These are phyloP conservation scores for Calophaca sinica DNA, from an alignment of 306 rosid genomes.

Conservation along the genomic window DNA sequence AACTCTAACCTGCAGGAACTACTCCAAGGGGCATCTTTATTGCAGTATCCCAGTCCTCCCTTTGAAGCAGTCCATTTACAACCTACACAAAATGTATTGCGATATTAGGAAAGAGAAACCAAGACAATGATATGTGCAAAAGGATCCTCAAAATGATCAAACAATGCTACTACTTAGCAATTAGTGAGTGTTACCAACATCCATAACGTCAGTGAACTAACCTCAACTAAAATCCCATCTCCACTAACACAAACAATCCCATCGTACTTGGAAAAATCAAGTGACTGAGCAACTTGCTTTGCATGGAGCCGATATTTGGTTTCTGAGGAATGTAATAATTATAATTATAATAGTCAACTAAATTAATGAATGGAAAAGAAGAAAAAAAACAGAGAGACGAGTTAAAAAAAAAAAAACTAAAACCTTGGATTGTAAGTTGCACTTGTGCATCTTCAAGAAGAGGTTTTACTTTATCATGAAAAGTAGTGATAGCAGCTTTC, in stretches of 20 bases:
- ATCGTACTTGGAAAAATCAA: constrained; percentile 74
- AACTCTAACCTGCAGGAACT: constrained; percentile 88
- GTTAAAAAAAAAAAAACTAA: background rate
- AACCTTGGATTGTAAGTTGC: constrained; percentile 72
- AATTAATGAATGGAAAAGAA: background rate
- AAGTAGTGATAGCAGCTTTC: constrained; percentile 59
- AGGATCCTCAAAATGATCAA: background rate
- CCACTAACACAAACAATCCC: constrained; percentile 91
- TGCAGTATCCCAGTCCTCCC: constrained; percentile 82
- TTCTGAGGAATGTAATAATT: constrained; percentile 53
- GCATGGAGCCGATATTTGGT: constrained; percentile 82
- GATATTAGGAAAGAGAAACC: constrained; percentile 41
- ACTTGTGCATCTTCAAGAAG: constrained; percentile 73
- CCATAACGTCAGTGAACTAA: constrained; percentile 46
- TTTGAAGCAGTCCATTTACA: constrained; percentile 80
- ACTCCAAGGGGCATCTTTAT: constrained; percentile 88
- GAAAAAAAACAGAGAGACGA: background rate
- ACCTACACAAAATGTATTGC: constrained; percentile 68
- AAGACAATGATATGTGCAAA: constrained; percentile 21
- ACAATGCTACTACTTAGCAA: no score
- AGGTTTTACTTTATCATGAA: constrained; percentile 59
- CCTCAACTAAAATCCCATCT: constrained; percentile 94
- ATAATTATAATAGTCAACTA: background rate
- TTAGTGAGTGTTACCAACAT: background rate
- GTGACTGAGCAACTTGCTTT: constrained; percentile 62